Base-by-base conservation (phyloP, 2,329 filamentous ascomycete species). In the Aspergillus sp. region DNA sequence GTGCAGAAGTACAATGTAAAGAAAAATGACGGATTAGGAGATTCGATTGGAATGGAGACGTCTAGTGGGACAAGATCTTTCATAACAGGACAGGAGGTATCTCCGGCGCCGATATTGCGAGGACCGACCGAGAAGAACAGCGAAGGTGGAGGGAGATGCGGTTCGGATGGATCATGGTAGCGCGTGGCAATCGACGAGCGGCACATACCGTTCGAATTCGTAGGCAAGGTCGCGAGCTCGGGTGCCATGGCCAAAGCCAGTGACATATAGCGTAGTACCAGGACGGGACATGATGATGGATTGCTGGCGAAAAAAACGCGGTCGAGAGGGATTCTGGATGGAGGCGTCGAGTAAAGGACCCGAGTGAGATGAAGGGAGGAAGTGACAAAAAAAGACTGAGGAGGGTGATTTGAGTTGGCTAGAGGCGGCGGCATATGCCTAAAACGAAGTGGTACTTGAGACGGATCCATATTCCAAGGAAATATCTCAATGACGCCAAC, bases 141-240 rank as follows among this genome's bases (percentile, higher is more conserved):
- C 71, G 71, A 59, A 61, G 62, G 64, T 62, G 64, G 64, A 67
- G 36, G 38, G 20, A 57, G 30, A 53, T 52, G 66, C 63, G 65
- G 64, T 55, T 66, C 68, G 70, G 58, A 64, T 70, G 26, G 69
- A 71, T 72, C 67, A 73, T 75, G 71, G 71, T 75, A 77, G 76
- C 73, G 70, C 67, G 71, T 65, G 67, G 64, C 59, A 70, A 69
- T 68, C 66, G 71, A 69, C 71, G 73, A 80, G 79, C 81, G 78
- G 83, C 84, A 96, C 93, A 87, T 96, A 97, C 91, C 93, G 92
- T 93, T 98, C 93, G 90, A 98, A 98, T 85, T 98, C 93, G 90
- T 96, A 97, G 83, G 93, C 92, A 78, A 98, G 90, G 84, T 99
- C 93, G 87, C 95, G 91, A 78, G 95, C 92, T 83, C 95, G 91